Conservation (phyloP, 1,284 basidiomycete genomes). For the Leccinum holopus region DNA sequence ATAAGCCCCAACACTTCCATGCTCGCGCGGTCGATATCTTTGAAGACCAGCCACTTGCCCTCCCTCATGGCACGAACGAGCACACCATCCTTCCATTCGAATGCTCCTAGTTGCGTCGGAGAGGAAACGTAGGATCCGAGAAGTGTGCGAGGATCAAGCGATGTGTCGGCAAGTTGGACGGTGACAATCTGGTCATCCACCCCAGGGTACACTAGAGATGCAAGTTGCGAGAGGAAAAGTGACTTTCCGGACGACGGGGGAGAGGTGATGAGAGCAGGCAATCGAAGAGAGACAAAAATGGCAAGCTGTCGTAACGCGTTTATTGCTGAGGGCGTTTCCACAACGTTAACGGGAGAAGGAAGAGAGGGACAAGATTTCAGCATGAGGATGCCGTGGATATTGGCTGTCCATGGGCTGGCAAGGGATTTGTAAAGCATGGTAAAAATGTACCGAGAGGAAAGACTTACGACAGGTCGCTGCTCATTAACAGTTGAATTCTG, state of each 20-base stretch:
- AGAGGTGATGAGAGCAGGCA: constrained; percentile 86
- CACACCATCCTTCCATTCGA: constrained; percentile 97
- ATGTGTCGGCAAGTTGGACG: constrained; percentile 92
- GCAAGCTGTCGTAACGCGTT: constrained; percentile 65
- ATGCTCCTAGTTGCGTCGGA: constrained; percentile 80
- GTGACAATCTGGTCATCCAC: constrained; percentile 65
- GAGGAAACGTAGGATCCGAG: constrained; percentile 95
- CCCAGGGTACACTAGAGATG: constrained; percentile 59
- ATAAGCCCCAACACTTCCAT: constrained; percentile 84
- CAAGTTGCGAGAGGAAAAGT: constrained; percentile 78
- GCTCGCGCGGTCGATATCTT: constrained; percentile 90
- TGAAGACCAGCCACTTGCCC: constrained; percentile 92
- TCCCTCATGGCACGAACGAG: constrained; percentile 88
- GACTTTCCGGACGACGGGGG: constrained; percentile 88
- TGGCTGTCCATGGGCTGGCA: constrained; percentile 52
- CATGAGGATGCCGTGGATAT: constrained; percentile 66
- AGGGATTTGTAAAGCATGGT: not conserved
- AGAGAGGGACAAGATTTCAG: constrained; percentile 41
- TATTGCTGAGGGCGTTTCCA: constrained; percentile 66
- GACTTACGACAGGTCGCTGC: constrained; percentile 54
- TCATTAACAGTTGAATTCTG: constrained; percentile 37
- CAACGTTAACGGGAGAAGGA: constrained; percentile 43
- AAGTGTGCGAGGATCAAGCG: constrained; percentile 90
- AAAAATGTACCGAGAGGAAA: constrained; percentile 1
- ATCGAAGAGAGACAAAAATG: constrained; percentile 61